Percentiles rank a stretch among this genome's conserved stretches.
Conservation (phyloP, 768 basidiomycete species). For the Lentinula raphanica region DNA sequence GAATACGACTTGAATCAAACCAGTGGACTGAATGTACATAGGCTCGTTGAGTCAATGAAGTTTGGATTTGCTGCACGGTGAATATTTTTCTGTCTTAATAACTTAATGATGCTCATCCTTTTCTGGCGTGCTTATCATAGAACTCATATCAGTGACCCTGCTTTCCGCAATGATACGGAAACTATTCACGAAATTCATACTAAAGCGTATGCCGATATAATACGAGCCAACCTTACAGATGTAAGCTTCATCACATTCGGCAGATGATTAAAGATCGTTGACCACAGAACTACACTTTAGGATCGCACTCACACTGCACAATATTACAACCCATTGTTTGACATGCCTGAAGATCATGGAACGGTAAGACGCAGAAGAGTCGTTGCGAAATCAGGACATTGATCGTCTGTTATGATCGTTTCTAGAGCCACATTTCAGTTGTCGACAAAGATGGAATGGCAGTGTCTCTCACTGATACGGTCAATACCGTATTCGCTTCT, state of each 20-base stretch:
- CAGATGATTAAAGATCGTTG: neutral
- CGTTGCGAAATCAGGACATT: neutral
- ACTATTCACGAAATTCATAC: slow-evolving; percentile 62
- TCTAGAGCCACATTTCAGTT: slow-evolving; percentile 77
- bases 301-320: slow-evolving; percentile 72
- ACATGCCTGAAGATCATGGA: slow-evolving; percentile 77
- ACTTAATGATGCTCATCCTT: neutral
- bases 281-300: slow-evolving; percentile 31
- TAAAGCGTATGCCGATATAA: slow-evolving; percentile 58
- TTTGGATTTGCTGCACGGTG: slow-evolving; percentile 55
- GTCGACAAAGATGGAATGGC: slow-evolving; percentile 86
- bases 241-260: slow-evolving; percentile 33
- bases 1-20: slow-evolving; percentile 53
- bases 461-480: slow-evolving; percentile 80
- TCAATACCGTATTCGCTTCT: slow-evolving; percentile 89
- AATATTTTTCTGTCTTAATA: neutral
- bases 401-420: neutral
- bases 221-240: slow-evolving; percentile 74
- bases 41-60: slow-evolving; percentile 81
- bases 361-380: slow-evolving; percentile 56
- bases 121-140: slow-evolving; percentile 38
- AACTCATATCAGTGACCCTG: slow-evolving; percentile 78
- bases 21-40: slow-evolving; percentile 67
- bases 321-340: slow-evolving; percentile 84
- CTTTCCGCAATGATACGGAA: slow-evolving; percentile 50